These are phyloP conservation scores for Colletotrichum chlorophyti DNA, from an alignment of 2,329 filamentous ascomycete genomes.

Conservation along the genomic window DNA sequence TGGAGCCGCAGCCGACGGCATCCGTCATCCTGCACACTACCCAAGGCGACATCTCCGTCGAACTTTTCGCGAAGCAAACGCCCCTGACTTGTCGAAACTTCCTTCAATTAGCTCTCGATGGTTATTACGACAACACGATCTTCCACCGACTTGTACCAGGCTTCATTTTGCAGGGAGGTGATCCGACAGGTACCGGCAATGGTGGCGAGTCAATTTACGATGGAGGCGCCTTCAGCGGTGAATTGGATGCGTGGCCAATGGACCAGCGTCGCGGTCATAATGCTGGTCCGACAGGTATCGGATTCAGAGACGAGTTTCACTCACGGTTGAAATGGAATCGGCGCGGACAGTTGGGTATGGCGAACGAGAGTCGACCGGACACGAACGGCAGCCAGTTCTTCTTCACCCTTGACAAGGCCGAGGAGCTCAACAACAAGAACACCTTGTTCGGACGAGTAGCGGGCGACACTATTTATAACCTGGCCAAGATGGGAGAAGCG, in stretches of 20 bases:
- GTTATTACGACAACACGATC: slow-evolving; percentile 91
- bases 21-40: slow-evolving; percentile 92
- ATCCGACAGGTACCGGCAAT: slow-evolving; percentile 90
- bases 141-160: slow-evolving; percentile 93
- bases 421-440: slow-evolving; percentile 88
- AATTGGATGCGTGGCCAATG: slow-evolving; percentile 76
- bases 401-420: slow-evolving; percentile 84
- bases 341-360: slow-evolving; percentile 92
- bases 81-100: slow-evolving; percentile 94
- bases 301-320: slow-evolving; percentile 87
- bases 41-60: slow-evolving; percentile 85
- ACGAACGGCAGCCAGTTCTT: slow-evolving; percentile 98
- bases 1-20: slow-evolving; percentile 92
- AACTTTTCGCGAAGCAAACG: slow-evolving; percentile 94
- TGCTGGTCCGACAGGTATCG: slow-evolving; percentile 63
- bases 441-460: slow-evolving; percentile 92
- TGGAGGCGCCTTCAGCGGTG: slow-evolving; percentile 75
- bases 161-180: slow-evolving; percentile 94
- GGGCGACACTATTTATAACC: slow-evolving; percentile 94
- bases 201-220: slow-evolving; percentile 94
- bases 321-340: slow-evolving; percentile 92
- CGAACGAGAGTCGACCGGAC: slow-evolving; percentile 78
- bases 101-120: slow-evolving; percentile 91
- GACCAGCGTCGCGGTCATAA: slow-evolving; percentile 69
- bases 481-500: slow-evolving; percentile 90